Percentiles rank a stretch among this genome's conserved stretches.
Evolutionary conservation across 768 basidiomycete species (phyloP).

Genomic region (Leccinum obscurum): DNA sequence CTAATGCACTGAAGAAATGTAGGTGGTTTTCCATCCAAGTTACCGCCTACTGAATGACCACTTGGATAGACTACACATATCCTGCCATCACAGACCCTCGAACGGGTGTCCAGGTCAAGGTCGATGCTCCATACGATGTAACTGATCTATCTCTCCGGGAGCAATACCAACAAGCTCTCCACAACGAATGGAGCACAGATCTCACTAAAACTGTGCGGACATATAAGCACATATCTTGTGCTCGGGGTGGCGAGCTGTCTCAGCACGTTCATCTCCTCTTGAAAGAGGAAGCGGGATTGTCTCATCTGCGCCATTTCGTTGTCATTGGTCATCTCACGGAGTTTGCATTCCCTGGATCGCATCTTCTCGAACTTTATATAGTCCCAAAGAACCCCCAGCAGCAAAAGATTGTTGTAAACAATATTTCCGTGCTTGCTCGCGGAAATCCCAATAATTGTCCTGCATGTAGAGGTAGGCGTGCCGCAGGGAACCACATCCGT

Average conservation of each 20-base stretch:
- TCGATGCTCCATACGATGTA: slow-evolving; percentile 14
- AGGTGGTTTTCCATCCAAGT: not conserved
- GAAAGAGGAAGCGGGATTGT: not conserved
- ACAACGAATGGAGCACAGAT: slow-evolving; percentile 5
- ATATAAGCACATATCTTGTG: not conserved
- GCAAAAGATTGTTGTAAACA: too few species aligned
- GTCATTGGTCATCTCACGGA: too few species aligned
- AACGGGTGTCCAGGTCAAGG: slow-evolving; percentile 8
- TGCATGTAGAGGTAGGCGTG: too few species aligned
- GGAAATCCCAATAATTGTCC: too few species aligned
- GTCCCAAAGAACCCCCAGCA: too few species aligned
- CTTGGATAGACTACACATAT: slow-evolving; percentile 21
- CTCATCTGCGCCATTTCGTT: slow-evolving; percentile 12
- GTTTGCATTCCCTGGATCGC: too few species aligned
- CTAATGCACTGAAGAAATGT: slow-evolving; percentile 7
- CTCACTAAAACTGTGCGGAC: not conserved
- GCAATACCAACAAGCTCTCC: slow-evolving; percentile 5
- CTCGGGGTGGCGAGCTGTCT: not conserved
- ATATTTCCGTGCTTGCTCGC: too few species aligned
- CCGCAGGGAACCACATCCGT: too few species aligned
- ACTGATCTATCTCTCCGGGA: slow-evolving; percentile 3
- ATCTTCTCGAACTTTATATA: too few species aligned
- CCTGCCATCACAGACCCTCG: slow-evolving; percentile 15
- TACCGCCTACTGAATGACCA: not conserved
- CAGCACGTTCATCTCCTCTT: slow-evolving; percentile 7